Base-by-base conservation (phyloP, 2,329 filamentous ascomycete genomes). In the Microthyrium microscopicum region DNA sequence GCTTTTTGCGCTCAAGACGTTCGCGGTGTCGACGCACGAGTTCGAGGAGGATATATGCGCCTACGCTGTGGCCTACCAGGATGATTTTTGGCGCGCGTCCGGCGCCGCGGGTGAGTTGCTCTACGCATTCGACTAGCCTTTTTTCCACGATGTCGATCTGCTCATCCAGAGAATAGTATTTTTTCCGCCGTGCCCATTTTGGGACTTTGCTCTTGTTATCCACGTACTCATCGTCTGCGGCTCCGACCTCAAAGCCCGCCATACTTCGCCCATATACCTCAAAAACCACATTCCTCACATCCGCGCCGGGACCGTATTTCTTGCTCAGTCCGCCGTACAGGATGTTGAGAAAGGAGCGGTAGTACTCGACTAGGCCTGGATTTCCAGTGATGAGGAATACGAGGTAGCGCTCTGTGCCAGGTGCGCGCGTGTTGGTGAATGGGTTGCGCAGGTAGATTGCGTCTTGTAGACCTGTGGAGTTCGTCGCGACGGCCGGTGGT, bases 331-430 rank as follows among this genome's bases (percentile, higher is more conserved):
- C 53, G 1, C 53, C 49, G 29, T 70, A 61, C 2, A 84, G 55
- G 11, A 63, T 58, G 0, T 57, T 57, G 8, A 84, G 60, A 51
- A 83, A 87, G 24, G 68, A 62, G 37, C 56, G 57, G 53, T 87
- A 87, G 61, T 80, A 87, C 36, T 66, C 68, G 32, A 84, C 67
- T 13, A 83, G 60, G 4, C 80, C 80, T 4, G 80, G 80, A 42
- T 87, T 87, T 15, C 80, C 80, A 19, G 76, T 70, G 26, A 87
- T 63, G 52, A 81, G 77, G 57, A 73, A 83, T 42, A 85, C 57
- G 31, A 84, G 65, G 39, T 58, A 55, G 22, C 8, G 9, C n/a
- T n/a, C n/a, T n/a, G n/a, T n/a, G n/a, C n/a, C n/a, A n/a, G n/a
- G n/a, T n/a, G n/a, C n/a, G n/a, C n/a, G n/a, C n/a, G n/a, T n/a